Evolutionary conservation across 352 stramenopile genomes (phyloP).

Genomic region (Phytopythium sindhum): DNA sequence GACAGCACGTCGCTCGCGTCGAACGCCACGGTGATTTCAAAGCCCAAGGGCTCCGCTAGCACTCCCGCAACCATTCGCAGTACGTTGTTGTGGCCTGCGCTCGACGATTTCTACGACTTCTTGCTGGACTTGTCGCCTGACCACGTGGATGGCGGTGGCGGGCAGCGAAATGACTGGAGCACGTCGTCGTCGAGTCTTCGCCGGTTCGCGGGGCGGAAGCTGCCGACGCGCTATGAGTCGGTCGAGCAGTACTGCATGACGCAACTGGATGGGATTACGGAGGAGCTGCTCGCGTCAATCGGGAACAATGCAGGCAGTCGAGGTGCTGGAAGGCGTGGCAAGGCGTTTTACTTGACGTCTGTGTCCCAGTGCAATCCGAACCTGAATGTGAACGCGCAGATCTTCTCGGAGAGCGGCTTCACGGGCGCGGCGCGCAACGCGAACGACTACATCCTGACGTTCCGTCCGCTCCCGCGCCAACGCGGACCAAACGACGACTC

Average conservation of each 20-base stretch:
- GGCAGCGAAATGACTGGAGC: conserved; percentile 12
- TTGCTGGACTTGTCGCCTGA: conserved; percentile 58
- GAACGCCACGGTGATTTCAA: not conserved
- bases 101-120: conserved; percentile 79
- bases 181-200: conserved; percentile 23
- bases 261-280: conserved; percentile 64
- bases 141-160: conserved; percentile 31
- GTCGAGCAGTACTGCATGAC: conserved; percentile 54
- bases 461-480: conserved; percentile 20
- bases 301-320: conserved; percentile 33
- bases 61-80: conserved; percentile 18
- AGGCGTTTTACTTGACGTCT: conserved; percentile 40
- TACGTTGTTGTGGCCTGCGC: conserved; percentile 62
- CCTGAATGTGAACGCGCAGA: conserved; percentile 34
- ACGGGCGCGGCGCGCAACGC: conserved; percentile 31
- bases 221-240: conserved; percentile 42
- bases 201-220: conserved; percentile 25
- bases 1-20: conserved; percentile 4
- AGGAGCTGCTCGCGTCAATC: conserved; percentile 62
- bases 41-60: not conserved
- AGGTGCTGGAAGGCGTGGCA: conserved; percentile 27
- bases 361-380: conserved; percentile 45
- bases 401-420: conserved; percentile 75
- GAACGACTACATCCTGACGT: conserved; percentile 65
- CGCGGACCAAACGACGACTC: conserved; percentile 3